Evolutionary conservation across 2,329 filamentous ascomycete species (phyloP).

Genomic region (Alternaria gaisen): DNA sequence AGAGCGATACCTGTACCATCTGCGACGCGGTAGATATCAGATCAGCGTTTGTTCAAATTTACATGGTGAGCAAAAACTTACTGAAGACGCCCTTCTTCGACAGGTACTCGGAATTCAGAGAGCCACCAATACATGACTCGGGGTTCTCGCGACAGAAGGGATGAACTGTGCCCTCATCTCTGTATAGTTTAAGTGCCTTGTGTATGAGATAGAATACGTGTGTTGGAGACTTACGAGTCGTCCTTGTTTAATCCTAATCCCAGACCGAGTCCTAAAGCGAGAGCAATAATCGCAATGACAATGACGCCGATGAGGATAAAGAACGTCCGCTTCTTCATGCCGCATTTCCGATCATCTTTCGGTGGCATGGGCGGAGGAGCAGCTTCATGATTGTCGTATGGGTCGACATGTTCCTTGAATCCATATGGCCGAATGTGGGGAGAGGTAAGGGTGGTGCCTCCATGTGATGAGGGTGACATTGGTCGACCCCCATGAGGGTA

Average conservation of each 20-base stretch:
- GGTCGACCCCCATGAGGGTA: constrained; percentile 25
- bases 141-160: constrained; percentile 40
- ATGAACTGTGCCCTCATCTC: constrained; percentile 17
- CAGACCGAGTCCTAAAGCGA: constrained; percentile 50
- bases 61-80: not conserved
- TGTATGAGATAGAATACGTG: not conserved
- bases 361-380: constrained; percentile 26
- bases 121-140: constrained; percentile 51
- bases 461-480: constrained; percentile 29
- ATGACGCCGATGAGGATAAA: constrained; percentile 34
- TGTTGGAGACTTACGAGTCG: constrained; percentile 19
- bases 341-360: constrained; percentile 34
- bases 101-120: constrained; percentile 50
- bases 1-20: constrained; percentile 58
- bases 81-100: constrained; percentile 55
- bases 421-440: constrained; percentile 30
- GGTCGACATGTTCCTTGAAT: constrained; percentile 38
- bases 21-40: not conserved
- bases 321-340: constrained; percentile 37
- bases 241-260: constrained; percentile 47
- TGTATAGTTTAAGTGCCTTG: constrained; percentile 7
- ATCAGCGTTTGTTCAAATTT: not conserved
- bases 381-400: constrained; percentile 21
- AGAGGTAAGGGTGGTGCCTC: constrained; percentile 26
- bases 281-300: constrained; percentile 40